phyloP scores from a whole-genome alignment of 148 eudicot species.

The Salicornia ramosissima region DNA sequence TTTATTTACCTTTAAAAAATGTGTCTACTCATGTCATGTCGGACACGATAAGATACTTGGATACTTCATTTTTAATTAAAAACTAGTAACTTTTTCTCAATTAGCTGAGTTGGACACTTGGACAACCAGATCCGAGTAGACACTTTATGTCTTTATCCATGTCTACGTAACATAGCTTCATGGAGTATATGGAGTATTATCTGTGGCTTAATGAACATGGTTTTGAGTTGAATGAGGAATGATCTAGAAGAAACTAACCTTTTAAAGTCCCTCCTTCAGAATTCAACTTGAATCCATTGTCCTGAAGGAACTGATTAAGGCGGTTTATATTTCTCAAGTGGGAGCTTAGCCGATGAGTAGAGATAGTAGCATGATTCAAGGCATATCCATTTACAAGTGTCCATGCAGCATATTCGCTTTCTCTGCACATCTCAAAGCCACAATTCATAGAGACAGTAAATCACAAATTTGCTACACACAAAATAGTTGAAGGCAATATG shows the following conservation, averaged over 20 bases:
- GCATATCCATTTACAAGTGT: constrained; percentile 95
- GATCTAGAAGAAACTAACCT: constrained; percentile 39
- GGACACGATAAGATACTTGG: too few relatives aligned
- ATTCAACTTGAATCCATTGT: constrained; percentile 76
- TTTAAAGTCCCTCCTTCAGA: constrained; percentile 87
- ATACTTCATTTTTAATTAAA: too few relatives aligned
- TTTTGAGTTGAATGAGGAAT: background rate
- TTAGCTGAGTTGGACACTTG: too few relatives aligned
- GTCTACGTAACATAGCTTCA: too few relatives aligned
- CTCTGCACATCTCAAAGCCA: constrained; percentile 43
- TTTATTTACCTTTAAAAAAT: too few relatives aligned
- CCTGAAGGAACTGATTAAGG: constrained; percentile 77
- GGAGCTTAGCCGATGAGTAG: constrained; percentile 69
- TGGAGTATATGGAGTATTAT: too few relatives aligned
- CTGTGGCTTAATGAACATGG: too few relatives aligned
- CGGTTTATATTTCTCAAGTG: constrained; percentile 47
- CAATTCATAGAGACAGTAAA: background rate
- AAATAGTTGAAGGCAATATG: background rate
- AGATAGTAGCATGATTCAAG: constrained; percentile 86
- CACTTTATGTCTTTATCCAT: too few relatives aligned
- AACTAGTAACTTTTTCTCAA: too few relatives aligned
- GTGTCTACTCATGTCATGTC: too few relatives aligned
- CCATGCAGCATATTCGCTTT: constrained; percentile 99
- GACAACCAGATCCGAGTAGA: too few relatives aligned
- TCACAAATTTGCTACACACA: background rate